A percentile compares a stretch with the other conserved stretches of the same genome.
phyloP scores from a whole-genome alignment of 2,329 filamentous ascomycete species.

The Colletotrichum sp. region DNA sequence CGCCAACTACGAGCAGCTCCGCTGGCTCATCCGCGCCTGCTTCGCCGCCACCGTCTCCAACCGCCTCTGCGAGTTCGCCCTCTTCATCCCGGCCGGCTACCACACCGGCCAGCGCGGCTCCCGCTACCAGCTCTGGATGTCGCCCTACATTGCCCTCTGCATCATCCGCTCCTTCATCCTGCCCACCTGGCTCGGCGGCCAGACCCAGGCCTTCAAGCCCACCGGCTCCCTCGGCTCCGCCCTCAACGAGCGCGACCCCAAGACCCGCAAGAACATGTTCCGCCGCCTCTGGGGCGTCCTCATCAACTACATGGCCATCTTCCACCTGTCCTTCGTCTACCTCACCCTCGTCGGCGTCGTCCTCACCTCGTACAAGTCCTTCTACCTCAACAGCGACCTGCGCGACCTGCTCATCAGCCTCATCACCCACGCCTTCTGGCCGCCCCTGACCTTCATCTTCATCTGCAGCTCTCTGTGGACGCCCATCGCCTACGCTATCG shows the following conservation, averaged over 20 bases:
- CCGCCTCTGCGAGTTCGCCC: constrained; percentile 61
- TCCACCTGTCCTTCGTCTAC: constrained; percentile 61
- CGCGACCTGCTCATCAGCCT: constrained; percentile 54
- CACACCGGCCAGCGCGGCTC: constrained; percentile 62
- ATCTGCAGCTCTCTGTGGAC: constrained; percentile 61
- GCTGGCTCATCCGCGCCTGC: constrained; percentile 62
- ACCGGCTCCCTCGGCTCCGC: constrained; percentile 62
- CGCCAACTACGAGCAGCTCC: constrained; percentile 55
- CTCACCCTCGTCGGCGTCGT: constrained; percentile 56
- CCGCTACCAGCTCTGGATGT: constrained; percentile 66
- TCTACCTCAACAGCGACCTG: constrained; percentile 40
- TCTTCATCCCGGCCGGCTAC: constrained; percentile 65
- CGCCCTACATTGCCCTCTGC: constrained; percentile 64
- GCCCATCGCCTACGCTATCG: constrained; percentile 65
- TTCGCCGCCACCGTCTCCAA: constrained; percentile 56
- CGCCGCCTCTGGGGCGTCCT: constrained; percentile 59
- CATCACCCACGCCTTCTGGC: constrained; percentile 67
- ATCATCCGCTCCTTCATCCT: constrained; percentile 63
- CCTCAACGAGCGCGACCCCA: constrained; percentile 63
- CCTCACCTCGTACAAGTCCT: constrained; percentile 56
- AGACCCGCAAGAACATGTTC: constrained; percentile 55
- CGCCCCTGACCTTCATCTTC: constrained; percentile 62
- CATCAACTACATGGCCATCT: constrained; percentile 59
- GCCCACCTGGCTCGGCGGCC: constrained; percentile 64
- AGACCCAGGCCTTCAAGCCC: constrained; percentile 63